Evolutionary conservation across 1,284 basidiomycete genomes (phyloP).

Genomic region (Cryptococcus deneoformans): DNA sequence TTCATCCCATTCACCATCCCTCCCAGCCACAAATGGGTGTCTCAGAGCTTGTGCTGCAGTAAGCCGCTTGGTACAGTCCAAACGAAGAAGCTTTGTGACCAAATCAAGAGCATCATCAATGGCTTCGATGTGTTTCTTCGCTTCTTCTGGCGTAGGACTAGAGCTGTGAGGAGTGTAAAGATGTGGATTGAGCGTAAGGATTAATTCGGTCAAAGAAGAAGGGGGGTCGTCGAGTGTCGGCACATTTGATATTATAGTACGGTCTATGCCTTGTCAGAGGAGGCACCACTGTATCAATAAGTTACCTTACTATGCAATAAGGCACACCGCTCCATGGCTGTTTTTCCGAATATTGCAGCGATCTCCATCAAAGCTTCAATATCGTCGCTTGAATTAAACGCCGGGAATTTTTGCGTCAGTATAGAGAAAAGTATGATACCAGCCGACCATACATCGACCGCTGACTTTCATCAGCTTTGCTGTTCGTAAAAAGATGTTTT

Average conservation of each 20-base stretch:
- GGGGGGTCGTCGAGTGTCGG: constrained; percentile 70
- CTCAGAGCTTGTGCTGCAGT: constrained; percentile 72
- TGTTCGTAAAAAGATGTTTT: constrained; percentile 3
- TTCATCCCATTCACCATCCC: constrained; percentile 11
- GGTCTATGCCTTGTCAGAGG: constrained; percentile 56
- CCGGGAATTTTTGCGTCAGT: constrained; percentile 85
- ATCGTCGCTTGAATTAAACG: constrained; percentile 94
- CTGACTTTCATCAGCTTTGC: constrained; percentile 51
- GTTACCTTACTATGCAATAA: constrained; percentile 80
- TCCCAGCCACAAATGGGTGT: constrained; percentile 64
- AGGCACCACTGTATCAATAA: not conserved
- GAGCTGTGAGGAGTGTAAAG: constrained; percentile 58
- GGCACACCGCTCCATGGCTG: constrained; percentile 80
- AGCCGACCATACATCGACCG: constrained; percentile 95
- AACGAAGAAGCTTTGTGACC: constrained; percentile 65
- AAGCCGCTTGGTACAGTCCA: constrained; percentile 69
- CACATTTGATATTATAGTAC: constrained; percentile 80
- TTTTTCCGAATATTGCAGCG: constrained; percentile 76
- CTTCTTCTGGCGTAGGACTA: constrained; percentile 36
- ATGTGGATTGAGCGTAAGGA: constrained; percentile 71
- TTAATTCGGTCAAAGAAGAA: constrained; percentile 66
- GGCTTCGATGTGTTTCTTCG: constrained; percentile 53
- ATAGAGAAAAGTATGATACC: constrained; percentile 93
- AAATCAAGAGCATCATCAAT: constrained; percentile 70
- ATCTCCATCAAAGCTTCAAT: constrained; percentile 95